A percentile compares a stretch with the other conserved stretches of the same genome.
Conservation (phyloP, 495 filamentous ascomycete genomes). For the Durotheca rogersii region DNA sequence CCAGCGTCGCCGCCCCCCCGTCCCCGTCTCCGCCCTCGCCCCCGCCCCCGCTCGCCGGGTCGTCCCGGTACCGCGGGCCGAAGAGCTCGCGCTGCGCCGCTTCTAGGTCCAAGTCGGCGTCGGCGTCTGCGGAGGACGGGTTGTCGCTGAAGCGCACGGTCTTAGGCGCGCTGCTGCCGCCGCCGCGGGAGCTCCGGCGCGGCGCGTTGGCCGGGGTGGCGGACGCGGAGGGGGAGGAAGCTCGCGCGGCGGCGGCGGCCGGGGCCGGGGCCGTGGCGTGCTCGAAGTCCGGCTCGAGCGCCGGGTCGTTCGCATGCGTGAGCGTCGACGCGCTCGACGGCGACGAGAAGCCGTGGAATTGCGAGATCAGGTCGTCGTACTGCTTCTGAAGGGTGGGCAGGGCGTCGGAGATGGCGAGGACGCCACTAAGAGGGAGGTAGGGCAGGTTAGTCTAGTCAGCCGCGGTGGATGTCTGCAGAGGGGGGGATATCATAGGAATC, state of each 20-base stretch:
- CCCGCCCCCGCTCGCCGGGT: conserved; percentile 41
- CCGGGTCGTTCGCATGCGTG: conserved; percentile 65
- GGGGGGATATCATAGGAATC: too few relatives aligned
- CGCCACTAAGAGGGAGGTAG: conserved; percentile 41
- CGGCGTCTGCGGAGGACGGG: conserved; percentile 40
- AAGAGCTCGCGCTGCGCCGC: conserved; percentile 56
- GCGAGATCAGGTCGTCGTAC: conserved; percentile 57
- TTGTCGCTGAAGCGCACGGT: conserved; percentile 89
- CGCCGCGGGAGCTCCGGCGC: conserved; percentile 28
- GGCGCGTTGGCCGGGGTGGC: conserved; percentile 39
- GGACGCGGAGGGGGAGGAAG: conserved; percentile 53
- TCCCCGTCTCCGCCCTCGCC: conserved; percentile 55
- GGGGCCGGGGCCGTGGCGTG: conserved; percentile 57
- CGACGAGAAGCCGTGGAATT: conserved; percentile 62
- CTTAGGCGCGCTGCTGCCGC: conserved; percentile 52
- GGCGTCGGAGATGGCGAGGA: conserved; percentile 46
- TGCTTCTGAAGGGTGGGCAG: conserved; percentile 57
- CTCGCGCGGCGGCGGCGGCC: conserved; percentile 21
- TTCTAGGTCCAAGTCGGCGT: conserved; percentile 49
- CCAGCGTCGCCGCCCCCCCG: conserved; percentile 70
- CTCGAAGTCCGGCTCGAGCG: conserved; percentile 65
- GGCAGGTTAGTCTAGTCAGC: neutral
- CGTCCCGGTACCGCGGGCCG: conserved; percentile 57
- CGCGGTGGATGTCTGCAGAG: conserved; percentile 1
- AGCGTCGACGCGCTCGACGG: conserved; percentile 50